Evolutionary conservation across 75 land plant species (phyloP).

Genomic region (Cryptomeria japonica): DNA sequence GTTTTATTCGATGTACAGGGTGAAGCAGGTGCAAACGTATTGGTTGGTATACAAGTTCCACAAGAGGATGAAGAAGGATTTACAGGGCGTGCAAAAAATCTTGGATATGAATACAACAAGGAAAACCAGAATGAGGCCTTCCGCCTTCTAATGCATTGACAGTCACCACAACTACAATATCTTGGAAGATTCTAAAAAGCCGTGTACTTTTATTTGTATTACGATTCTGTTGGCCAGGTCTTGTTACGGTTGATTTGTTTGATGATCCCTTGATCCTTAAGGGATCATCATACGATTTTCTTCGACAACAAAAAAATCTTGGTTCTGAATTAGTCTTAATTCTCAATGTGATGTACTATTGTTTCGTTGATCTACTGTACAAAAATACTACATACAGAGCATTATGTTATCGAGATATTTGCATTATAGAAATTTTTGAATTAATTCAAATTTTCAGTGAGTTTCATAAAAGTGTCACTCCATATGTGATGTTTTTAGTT

Average conservation of each 20-base stretch:
- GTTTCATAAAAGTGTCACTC: neutral
- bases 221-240: neutral
- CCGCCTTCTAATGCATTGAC: slow-evolving; percentile 37
- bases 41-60: slow-evolving; percentile 50
- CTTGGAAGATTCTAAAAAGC: neutral
- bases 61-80: slow-evolving; percentile 45
- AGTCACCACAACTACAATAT: neutral
- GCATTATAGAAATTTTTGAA: neutral
- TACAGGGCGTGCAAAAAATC: slow-evolving; percentile 24
- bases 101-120: slow-evolving; percentile 48
- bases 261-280: neutral
- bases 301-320: neutral
- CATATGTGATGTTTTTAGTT: too few relatives aligned
- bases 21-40: slow-evolving; percentile 54
- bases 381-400: neutral
- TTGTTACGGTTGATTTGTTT: neutral
- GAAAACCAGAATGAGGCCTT: slow-evolving; percentile 44
- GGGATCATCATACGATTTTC: neutral
- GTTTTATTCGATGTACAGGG: slow-evolving; percentile 33
- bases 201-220: neutral
- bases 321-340: neutral
- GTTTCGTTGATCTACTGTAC: neutral
- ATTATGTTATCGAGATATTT: neutral
- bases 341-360: neutral
- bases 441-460: neutral